These are phyloP conservation scores for Emydomyces testavorans DNA, from an alignment of 2,329 filamentous ascomycete species.

Conservation along the genomic window DNA sequence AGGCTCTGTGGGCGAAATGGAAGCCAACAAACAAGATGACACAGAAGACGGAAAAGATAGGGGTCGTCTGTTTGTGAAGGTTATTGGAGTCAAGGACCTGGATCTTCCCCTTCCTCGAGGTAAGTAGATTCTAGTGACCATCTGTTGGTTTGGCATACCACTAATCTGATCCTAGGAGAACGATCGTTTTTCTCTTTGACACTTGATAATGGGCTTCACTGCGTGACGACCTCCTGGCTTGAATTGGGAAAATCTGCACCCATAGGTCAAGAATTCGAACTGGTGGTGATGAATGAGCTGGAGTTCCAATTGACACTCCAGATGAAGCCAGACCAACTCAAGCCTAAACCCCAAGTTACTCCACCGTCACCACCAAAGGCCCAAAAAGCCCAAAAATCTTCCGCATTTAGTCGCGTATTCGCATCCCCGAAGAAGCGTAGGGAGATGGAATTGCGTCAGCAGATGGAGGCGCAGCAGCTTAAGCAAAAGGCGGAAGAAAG, in stretches of 20 bases:
- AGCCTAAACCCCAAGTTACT: slow-evolving; percentile 40
- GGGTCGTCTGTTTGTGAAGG: slow-evolving; percentile 90
- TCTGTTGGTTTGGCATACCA: slow-evolving; percentile 15
- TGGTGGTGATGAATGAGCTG: slow-evolving; percentile 93
- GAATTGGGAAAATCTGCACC: slow-evolving; percentile 85
- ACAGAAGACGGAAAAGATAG: slow-evolving; percentile 73
- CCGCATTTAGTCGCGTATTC: slow-evolving; percentile 82
- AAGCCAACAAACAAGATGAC: slow-evolving; percentile 48
- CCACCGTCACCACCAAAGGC: slow-evolving; percentile 50
- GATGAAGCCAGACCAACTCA: slow-evolving; percentile 79
- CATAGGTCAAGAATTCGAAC: slow-evolving; percentile 95
- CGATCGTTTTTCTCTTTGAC: slow-evolving; percentile 91
- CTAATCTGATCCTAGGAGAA: slow-evolving; percentile 49
- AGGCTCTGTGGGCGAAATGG: slow-evolving; percentile 52
- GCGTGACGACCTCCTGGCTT: slow-evolving; percentile 90
- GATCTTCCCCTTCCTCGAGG: slow-evolving; percentile 83
- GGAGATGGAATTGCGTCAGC: slow-evolving; percentile 74
- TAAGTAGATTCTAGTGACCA: slow-evolving; percentile 39
- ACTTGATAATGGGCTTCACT: slow-evolving; percentile 95
- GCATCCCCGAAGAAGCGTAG: slow-evolving; percentile 94
- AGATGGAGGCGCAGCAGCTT: slow-evolving; percentile 67
- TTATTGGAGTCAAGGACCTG: slow-evolving; percentile 93
- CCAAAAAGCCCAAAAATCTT: slow-evolving; percentile 59
- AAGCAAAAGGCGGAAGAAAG: slow-evolving; percentile 53
- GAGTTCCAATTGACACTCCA: slow-evolving; percentile 97